Conservation (phyloP, 2,329 filamentous ascomycete species). For the Drechslerella coelobrocha region DNA sequence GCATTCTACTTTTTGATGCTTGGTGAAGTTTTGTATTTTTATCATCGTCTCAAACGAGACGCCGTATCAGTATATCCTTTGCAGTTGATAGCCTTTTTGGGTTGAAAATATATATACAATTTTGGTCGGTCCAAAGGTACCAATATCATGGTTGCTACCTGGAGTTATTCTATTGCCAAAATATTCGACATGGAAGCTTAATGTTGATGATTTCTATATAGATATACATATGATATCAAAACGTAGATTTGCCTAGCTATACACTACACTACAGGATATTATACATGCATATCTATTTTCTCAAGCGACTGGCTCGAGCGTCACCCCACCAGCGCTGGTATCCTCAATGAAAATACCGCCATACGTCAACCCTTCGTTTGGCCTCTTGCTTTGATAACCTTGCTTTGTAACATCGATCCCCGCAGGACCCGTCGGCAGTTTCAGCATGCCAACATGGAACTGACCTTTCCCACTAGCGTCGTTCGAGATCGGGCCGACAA, state of each 20-base stretch:
- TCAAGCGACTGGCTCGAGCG: conserved; percentile 55
- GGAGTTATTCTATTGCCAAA: too few relatives aligned
- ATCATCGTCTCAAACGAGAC: background rate
- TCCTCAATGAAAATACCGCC: conserved; percentile 66
- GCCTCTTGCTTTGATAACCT: conserved; percentile 62
- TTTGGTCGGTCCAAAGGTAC: background rate
- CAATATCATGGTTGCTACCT: too few relatives aligned
- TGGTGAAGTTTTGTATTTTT: conserved; percentile 4
- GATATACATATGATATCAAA: background rate
- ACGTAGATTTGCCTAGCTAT: background rate
- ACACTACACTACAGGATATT: background rate
- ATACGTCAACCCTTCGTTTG: conserved; percentile 65
- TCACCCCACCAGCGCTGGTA: conserved; percentile 29
- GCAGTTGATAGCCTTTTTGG: background rate
- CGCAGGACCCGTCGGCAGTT: conserved; percentile 64
- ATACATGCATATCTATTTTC: background rate
- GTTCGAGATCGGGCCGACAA: conserved; percentile 62
- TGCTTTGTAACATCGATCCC: conserved; percentile 62
- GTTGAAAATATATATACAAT: background rate
- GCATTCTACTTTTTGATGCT: too few relatives aligned
- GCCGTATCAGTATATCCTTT: background rate
- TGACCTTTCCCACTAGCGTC: conserved; percentile 67
- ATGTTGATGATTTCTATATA: too few relatives aligned
- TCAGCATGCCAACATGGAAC: conserved; percentile 69
- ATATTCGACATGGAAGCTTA: background rate